Conservation (phyloP, 345 rosid genomes). For the Brassica nigra region DNA sequence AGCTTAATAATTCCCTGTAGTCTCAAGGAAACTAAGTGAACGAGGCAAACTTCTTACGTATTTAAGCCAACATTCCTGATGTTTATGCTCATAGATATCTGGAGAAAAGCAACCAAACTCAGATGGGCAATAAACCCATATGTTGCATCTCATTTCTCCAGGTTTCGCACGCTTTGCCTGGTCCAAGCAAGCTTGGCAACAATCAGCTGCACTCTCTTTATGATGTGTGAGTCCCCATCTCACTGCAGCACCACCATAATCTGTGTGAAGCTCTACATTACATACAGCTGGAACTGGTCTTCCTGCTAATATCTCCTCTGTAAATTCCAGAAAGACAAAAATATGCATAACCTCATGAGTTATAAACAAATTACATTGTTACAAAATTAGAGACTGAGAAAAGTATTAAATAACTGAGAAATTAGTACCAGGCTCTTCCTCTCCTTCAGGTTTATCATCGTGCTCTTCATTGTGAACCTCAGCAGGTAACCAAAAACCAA, state of each 20-base stretch:
- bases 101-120: slow-evolving; percentile 88
- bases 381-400: background rate
- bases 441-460: slow-evolving; percentile 88
- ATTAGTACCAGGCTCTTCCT: slow-evolving; percentile 65
- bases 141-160: slow-evolving; percentile 86
- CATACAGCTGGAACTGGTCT: slow-evolving; percentile 82
- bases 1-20: background rate
- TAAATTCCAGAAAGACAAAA: background rate
- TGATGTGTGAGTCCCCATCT: slow-evolving; percentile 97
- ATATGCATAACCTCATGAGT: slow-evolving; percentile 22
- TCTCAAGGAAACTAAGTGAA: slow-evolving; percentile 17
- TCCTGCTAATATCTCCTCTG: slow-evolving; percentile 89
- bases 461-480: slow-evolving; percentile 68
- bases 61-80: slow-evolving; percentile 96
- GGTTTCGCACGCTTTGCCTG: slow-evolving; percentile 78
- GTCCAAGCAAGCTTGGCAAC: slow-evolving; percentile 96
- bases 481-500: slow-evolving; percentile 89
- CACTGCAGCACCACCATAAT: slow-evolving; percentile 88
- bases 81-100: slow-evolving; percentile 83
- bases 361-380: slow-evolving; percentile 1
- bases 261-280: slow-evolving; percentile 80
- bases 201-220: slow-evolving; percentile 97
- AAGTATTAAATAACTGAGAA: slow-evolving; percentile 11
- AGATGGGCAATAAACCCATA: slow-evolving; percentile 96
- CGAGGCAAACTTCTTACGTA: slow-evolving; percentile 52